These are phyloP conservation scores for Pythium rishiriense DNA, from an alignment of 352 stramenopile species.

Conservation along the genomic window DNA sequence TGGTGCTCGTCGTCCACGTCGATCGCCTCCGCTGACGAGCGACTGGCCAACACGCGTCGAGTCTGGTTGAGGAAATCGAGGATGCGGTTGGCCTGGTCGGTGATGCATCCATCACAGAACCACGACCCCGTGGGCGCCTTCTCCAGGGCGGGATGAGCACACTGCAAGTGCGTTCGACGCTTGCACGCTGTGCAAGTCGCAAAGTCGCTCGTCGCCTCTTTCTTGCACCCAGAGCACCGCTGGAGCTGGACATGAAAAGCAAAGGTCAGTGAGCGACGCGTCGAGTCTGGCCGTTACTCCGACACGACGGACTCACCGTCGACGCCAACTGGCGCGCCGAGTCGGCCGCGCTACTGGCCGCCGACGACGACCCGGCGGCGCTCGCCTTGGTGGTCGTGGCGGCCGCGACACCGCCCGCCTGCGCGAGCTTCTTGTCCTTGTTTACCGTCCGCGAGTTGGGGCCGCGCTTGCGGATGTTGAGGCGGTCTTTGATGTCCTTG, in stretches of 20 bases:
- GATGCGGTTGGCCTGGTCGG: conserved; percentile 50
- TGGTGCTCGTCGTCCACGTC: conserved; percentile 12
- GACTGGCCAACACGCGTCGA: conserved; percentile 37
- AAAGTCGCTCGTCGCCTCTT: conserved; percentile 45
- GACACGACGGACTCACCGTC: conserved; percentile 39
- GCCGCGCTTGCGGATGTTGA: conserved; percentile 72
- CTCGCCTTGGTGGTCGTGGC: conserved; percentile 19
- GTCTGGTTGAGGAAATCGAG: conserved; percentile 71
- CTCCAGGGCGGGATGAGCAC: conserved; percentile 37
- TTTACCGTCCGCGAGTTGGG: conserved; percentile 53
- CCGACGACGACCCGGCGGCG: conserved; percentile 13
- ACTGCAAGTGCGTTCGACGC: conserved; percentile 59
- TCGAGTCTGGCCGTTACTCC: too few species aligned
- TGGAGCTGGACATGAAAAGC: conserved; percentile 20
- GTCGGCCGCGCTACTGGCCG: neutral
- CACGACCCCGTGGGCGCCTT: conserved; percentile 43
- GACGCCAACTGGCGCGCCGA: conserved; percentile 25
- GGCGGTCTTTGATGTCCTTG: conserved; percentile 76
- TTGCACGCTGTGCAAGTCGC: conserved; percentile 60
- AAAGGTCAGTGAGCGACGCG: neutral
- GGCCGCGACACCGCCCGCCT: neutral
- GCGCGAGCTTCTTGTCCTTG: conserved; percentile 56
- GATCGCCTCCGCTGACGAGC: neutral
- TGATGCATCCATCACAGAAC: conserved; percentile 28
- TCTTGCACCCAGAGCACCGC: conserved; percentile 49